Evolutionary conservation across 2,329 filamentous ascomycete species (phyloP), one percentile per base, ranked within the genome.

Genomic region (Chalaropsis thielavioides): DNA sequence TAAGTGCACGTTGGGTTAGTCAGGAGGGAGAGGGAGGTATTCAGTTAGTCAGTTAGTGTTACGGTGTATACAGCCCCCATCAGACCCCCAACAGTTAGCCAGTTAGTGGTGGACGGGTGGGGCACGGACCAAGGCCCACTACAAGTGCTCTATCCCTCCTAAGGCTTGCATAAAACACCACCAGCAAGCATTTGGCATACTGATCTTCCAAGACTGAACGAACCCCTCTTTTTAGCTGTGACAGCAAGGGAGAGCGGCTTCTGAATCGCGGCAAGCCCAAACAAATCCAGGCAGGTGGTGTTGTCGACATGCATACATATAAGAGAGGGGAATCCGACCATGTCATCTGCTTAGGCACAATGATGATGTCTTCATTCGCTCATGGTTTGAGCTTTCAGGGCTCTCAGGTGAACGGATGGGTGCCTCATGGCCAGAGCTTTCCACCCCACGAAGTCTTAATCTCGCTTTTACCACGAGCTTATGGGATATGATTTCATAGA

Each of bases 391-490:
- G 54, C 54, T 58, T 58, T 11, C n/a, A n/a, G 27, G 15, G 22
- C 54, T 38, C 15, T 35, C 31, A 58, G 54, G 54, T n/a, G 7
- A 31, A 27, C 24, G 22, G 13, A 56, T 56, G 51, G 27, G 51
- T 38, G 54, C 10, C 27, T 58, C 54, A 38, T 58, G 27, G 54
- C 54, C 54, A 58, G 54, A 58, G 54, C 54, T 58, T 58, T 38
- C 24, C 54, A 31, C 54, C 54, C 24, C 54, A 58, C 54, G 27
- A 38, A 19, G 27, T 58, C 54, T 58, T 38, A 58, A 58, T 58
- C 54, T 58, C 54, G 54, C 54, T 31, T 58, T 58, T 35, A 19
- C 54, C 27, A 35, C 27, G 27, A 58, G 15, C 15, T 4, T 19
- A 46, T 46, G 43, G 43, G 24, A 6, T 58, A 58, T 58, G 54